Evolutionary conservation across 2,329 filamentous ascomycete species (phyloP).

Genomic region (Zasmidium citrigriseum): DNA sequence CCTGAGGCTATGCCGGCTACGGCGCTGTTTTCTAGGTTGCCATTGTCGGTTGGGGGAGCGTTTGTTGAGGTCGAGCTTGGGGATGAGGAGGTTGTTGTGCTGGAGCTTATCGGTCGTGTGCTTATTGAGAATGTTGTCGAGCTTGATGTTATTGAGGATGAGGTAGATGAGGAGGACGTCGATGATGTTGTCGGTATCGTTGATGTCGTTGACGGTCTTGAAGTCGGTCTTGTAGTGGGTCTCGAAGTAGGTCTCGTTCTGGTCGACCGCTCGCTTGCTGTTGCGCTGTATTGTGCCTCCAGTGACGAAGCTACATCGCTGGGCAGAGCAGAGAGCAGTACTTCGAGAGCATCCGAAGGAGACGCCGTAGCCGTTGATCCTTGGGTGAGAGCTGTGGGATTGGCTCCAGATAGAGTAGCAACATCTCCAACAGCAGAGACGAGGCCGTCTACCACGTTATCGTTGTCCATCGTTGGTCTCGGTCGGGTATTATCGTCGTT

Average conservation of each 20-base stretch:
- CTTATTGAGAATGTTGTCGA: not conserved
- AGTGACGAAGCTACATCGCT: conserved; percentile 3
- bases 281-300: conserved; percentile 3
- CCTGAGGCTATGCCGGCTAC: conserved; percentile 25
- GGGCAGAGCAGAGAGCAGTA: conserved; percentile 10
- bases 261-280: not conserved
- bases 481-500: not conserved
- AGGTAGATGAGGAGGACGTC: not conserved
- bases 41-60: not conserved
- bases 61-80: conserved; percentile 8
- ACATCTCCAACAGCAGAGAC: conserved; percentile 5
- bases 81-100: conserved; percentile 7
- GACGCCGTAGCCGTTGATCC: not conserved
- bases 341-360: conserved; percentile 6
- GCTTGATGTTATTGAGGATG: conserved; percentile 5
- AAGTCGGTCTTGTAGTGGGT: not conserved
- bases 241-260: not conserved
- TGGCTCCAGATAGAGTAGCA: conserved; percentile 2
- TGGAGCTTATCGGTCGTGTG: conserved; percentile 2
- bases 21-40: conserved; percentile 6
- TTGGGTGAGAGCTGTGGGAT: not conserved
- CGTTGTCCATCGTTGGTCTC: not conserved
- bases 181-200: conserved; percentile 2
- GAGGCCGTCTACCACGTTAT: conserved; percentile 7
- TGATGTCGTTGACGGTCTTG: not conserved